Percentiles rank a stretch among this genome's conserved stretches.
Conservation (phyloP, 108 stramenopile species). For the Nitzschia inconspicua region DNA sequence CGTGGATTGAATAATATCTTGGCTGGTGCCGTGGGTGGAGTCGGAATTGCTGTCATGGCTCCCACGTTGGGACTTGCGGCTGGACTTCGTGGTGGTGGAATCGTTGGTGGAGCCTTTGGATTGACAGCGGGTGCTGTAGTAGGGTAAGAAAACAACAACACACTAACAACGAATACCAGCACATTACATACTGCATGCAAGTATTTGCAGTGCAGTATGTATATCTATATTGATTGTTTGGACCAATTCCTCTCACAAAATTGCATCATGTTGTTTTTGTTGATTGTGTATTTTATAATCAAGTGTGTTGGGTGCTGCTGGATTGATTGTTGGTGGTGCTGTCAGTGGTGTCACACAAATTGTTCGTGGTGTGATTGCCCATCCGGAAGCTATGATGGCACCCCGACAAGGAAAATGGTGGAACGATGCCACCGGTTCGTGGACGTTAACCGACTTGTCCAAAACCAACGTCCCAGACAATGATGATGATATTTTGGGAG, state of each 20-base stretch:
- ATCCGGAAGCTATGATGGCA: conserved; percentile 53
- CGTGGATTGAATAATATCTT: conserved; percentile 63
- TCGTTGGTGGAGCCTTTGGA: conserved; percentile 34
- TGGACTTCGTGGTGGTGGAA: conserved; percentile 24
- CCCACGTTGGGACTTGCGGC: conserved; percentile 40
- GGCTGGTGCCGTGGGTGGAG: conserved; percentile 64
- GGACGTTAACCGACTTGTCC: conserved; percentile 53
- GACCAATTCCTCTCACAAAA: not conserved
- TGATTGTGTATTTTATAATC: conserved; percentile 8
- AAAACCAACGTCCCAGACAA: conserved; percentile 51
- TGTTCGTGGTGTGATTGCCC: conserved; percentile 56
- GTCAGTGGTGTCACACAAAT: conserved; percentile 27
- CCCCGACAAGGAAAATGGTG: conserved; percentile 78
- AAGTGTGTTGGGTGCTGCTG: conserved; percentile 24
- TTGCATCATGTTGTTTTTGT: not conserved
- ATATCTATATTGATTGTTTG: not conserved
- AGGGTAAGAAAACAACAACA: conserved; percentile 21
- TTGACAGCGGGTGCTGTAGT: conserved; percentile 23
- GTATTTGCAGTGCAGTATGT: no score
- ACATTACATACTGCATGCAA: no score
- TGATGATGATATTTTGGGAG: conserved; percentile 59
- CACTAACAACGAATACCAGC: no score
- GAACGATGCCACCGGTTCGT: conserved; percentile 66
- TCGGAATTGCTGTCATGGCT: conserved; percentile 58
- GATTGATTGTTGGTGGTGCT: conserved; percentile 30